Evolutionary conservation across 176 grass and related monocot genomes (phyloP), one percentile per base, ranked within the genome.

Genomic region (Zizania latifolia): DNA sequence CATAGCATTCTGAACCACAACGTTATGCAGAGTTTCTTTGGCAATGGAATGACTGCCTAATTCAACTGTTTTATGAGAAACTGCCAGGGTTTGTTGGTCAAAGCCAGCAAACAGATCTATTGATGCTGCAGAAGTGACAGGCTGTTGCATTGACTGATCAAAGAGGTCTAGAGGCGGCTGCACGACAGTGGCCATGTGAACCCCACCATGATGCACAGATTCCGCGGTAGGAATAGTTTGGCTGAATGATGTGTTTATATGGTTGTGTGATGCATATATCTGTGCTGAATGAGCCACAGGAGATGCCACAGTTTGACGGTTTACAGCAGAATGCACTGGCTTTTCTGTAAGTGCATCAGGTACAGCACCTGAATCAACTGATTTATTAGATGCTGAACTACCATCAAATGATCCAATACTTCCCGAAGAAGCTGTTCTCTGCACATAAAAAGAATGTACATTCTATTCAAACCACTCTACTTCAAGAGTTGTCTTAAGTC

Each of bases 381-480:
- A 87, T 50, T 87, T 87, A 44, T 82, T 82, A 77, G 78, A 87
- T 16, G 27, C 8, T 59, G 73, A 83, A 60, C 68, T 83, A 30
- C 80, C 85, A 33, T 87, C 85, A 71, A 89, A 97, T 15, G 89
- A 98, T 83, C 86, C 91, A 81, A 90, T 87, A 80, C 91, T 98
- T 77, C 91, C 89, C 54, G 91, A 85, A 68, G 95, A 98, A 75
- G 69, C 22, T 46, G 86, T 98, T 84, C 95, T 86, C 95, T 98
- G 89, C 67, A 81, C 61, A 79, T 83, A 68, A 14, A 46, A 85
- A 77, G 79, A 78, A 68, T 11, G 53, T 24, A 82, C 4, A 63
- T 27, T 88, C 45, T 75, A 62, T n/a, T 44, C 45, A 38, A 51
- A 4, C 23, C 54, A 62, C 35, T 68, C 29, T 46, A 60, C 17